A percentile compares a stretch with the other conserved stretches of the same genome.
Conservation (phyloP, 306 rosid species). For the Parietaria judaica region DNA sequence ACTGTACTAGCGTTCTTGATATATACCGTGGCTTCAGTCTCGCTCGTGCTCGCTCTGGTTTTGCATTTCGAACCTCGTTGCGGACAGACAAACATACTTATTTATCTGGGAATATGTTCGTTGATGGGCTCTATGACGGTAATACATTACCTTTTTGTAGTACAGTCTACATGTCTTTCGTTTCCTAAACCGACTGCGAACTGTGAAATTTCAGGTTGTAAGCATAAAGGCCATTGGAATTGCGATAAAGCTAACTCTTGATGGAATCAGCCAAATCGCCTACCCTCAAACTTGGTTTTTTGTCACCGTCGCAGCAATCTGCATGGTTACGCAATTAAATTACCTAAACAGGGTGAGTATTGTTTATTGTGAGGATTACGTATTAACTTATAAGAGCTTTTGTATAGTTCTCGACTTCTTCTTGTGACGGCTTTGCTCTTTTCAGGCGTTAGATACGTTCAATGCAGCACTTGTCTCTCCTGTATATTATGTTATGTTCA, state of each 20-base stretch:
- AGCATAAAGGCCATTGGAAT: conserved; percentile 96
- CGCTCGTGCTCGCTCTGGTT: conserved; percentile 61
- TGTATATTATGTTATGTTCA: conserved; percentile 87
- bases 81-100: conserved; percentile 71
- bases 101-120: conserved; percentile 89
- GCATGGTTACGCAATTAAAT: conserved; percentile 81
- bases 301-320: conserved; percentile 59
- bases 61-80: conserved; percentile 76
- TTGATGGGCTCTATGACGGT: conserved; percentile 89
- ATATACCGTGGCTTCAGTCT: conserved; percentile 52
- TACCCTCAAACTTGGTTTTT: conserved; percentile 98
- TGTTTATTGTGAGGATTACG: background rate
- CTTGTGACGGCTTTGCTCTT: conserved; percentile 7
- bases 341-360: conserved; percentile 86
- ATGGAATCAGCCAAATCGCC: conserved; percentile 71
- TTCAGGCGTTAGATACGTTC: conserved; percentile 88
- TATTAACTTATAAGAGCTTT: background rate
- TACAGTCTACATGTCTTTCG: background rate
- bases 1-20: conserved; percentile 49
- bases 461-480: conserved; percentile 79
- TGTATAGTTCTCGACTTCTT: conserved; percentile 11
- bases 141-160: conserved; percentile 5
- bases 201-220: conserved; percentile 49
- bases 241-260: conserved; percentile 82
- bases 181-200: background rate